Evolutionary conservation across 805 yeast species (phyloP), one percentile per base, ranked within the genome.

Genomic region (Saccharomycopsis fibuligera): DNA sequence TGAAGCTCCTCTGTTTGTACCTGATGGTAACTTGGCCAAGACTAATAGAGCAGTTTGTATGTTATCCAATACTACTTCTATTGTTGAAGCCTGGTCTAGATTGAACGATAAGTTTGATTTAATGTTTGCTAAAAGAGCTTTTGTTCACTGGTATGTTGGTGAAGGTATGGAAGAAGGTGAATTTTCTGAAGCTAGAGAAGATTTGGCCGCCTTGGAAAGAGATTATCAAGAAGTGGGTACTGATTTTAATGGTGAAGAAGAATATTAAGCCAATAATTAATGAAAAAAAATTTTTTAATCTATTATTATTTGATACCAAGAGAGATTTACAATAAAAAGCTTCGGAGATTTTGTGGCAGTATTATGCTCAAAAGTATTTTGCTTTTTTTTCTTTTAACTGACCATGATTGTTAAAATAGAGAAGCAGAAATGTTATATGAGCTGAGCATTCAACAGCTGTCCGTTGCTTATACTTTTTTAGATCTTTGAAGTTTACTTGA

Each of bases 131-230:
- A 93, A 91, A 81, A 89, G 99, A 73, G 99, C 99, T 41, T 91
- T 93, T 65, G 99, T 91, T 56, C 99, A 91, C 75, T 93, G 98
- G 98, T 91, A 90, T 65, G 98, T 91, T 53, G 96, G 97, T 66
- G 99, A 91, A 74, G 98, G 99, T 75, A 91, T 91, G 98, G 99
- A 91, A 72, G 99, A 91, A 73, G 98, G 99, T 66, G 99, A 91
- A 73, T 93, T 91, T 69, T 83, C 95, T 53, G 98, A 93, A 74
- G 98, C 98, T 48, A 89, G 98, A 75, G 99, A 85, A 74, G 96
- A 93, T 66, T 79, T 91, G 68, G 96, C 96, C 55, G 96, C 97
- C 54, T 78, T 91, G 64, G 98, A 91, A 74, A 86, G 89, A 72
- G 99, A 91, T 70, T 91, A 91, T 70, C 83, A 83, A 65, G 99